Conservation (phyloP, 2,329 filamentous ascomycete species). For the Dendrostoma leiphaemia region DNA sequence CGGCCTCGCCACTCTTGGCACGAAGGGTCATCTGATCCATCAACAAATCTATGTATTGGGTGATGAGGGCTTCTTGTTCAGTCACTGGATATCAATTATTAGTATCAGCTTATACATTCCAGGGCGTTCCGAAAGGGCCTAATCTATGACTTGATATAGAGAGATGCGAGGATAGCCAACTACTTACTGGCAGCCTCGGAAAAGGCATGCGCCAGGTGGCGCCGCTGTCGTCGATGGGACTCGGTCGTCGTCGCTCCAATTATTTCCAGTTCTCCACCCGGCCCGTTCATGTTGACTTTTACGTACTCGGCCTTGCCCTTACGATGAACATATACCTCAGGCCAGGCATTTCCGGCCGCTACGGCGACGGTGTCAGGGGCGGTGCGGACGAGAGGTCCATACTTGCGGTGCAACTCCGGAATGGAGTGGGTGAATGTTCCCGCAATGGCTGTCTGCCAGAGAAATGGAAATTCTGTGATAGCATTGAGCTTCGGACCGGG, state of each 20-base stretch:
- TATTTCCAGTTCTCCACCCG: background rate
- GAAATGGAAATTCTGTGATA: conserved; percentile 19
- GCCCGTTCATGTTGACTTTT: background rate
- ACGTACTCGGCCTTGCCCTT: background rate
- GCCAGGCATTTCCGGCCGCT: conserved; percentile 1
- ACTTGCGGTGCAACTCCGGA: background rate
- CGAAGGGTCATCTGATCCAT: background rate
- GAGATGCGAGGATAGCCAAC: too few species aligned
- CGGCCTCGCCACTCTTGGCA: background rate
- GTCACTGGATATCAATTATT: conserved; percentile 8
- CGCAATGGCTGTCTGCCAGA: conserved; percentile 20
- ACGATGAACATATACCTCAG: background rate
- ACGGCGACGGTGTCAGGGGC: conserved; percentile 4
- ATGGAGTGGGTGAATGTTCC: conserved; percentile 10
- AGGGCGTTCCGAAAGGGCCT: background rate
- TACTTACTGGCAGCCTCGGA: background rate
- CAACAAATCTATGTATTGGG: conserved; percentile 17
- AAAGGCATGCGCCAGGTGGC: background rate
- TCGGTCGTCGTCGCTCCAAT: background rate
- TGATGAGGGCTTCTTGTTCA: conserved; percentile 23
- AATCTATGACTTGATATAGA: too few species aligned
- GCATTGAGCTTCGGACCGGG: conserved; percentile 27
- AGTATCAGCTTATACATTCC: background rate
- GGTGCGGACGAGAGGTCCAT: conserved; percentile 9
- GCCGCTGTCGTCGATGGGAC: conserved; percentile 4